Base-by-base conservation (phyloP, 1,284 basidiomycete genomes). In the Coniferiporia weirii region DNA sequence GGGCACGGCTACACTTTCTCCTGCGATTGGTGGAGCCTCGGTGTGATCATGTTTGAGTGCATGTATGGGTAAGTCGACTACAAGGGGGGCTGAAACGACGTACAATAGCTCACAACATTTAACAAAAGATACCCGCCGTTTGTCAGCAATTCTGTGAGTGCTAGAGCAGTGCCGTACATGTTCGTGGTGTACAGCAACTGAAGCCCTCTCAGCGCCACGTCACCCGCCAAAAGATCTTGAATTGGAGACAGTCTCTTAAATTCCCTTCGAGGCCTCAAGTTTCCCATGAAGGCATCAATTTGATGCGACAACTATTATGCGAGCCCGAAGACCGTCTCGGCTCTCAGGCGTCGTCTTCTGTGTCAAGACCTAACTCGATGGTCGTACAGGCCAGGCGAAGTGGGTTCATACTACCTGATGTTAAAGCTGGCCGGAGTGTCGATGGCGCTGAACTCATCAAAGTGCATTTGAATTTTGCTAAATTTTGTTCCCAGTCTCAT, bases 11-110 rank as follows among this genome's bases (percentile, higher is more conserved):
- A 98, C 73, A 87, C 91, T 51, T 95, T 92, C 73, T 91, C 89
- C 38, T 97, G 93, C 70, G 95, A 98, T 70, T 98, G 95, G 95
- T 98, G 96, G 95, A 94, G 91, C 70, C 79, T 98, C 52, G 95
- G 95, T 20, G 89, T 96, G 56, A 96, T 97, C 70, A 87, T 93
- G 83, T 92, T 86, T 67, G 91, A 94, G 72, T 93, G 91, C 69
- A 76, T 95, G 68, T 95, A 92, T 67, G 92, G 91, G 87, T 90
- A 70, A 65, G 83, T 75, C 61, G 65, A 60, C 57, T 60, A 62
- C 61, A 63, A 64, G 66, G 61, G 59, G 62, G 66, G 67, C 64
- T 61, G 65, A 63, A 22, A 34, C 35, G 58, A 59, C 58, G 36
- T 38, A 57, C 52, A 54, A 49, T 64, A 51, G 52, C 27, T 57